A percentile compares a stretch with the other conserved stretches of the same genome.
phyloP scores from a whole-genome alignment of 495 filamentous ascomycete genomes.

The Lentithecium fluviatile region DNA sequence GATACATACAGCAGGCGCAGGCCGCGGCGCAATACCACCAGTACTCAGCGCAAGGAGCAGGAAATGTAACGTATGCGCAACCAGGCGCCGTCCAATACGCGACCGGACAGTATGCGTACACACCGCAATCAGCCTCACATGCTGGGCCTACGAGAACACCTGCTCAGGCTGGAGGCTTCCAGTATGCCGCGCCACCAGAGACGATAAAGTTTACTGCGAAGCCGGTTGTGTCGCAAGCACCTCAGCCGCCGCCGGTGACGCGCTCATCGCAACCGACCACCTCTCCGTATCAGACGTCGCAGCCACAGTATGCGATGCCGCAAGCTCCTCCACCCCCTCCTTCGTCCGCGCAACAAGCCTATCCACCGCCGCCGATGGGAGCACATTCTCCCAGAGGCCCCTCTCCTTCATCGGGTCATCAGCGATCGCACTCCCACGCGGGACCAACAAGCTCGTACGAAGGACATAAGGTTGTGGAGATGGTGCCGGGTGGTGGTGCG shows the following conservation, averaged over 20 bases:
- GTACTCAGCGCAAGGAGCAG: slow-evolving; percentile 12
- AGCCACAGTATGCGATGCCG: slow-evolving; percentile 7
- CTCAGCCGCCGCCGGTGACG: slow-evolving; percentile 18
- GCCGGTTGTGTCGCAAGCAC: slow-evolving; percentile 28
- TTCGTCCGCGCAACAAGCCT: slow-evolving; percentile 4
- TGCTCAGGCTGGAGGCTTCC: slow-evolving; percentile 22
- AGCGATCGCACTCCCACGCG: slow-evolving; percentile 15
- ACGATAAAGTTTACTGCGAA: slow-evolving; percentile 41
- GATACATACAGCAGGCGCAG: slow-evolving; percentile 35
- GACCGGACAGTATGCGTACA: slow-evolving; percentile 19
- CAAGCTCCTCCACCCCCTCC: slow-evolving; percentile 22
- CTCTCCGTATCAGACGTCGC: slow-evolving; percentile 6
- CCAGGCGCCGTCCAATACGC: neutral
- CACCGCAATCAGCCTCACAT: slow-evolving; percentile 19
- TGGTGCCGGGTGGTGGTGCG: slow-evolving; percentile 27
- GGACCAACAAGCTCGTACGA: slow-evolving; percentile 20
- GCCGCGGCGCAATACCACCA: slow-evolving; percentile 27
- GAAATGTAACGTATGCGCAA: slow-evolving; percentile 24
- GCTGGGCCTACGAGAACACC: slow-evolving; percentile 15
- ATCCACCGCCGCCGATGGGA: slow-evolving; percentile 28
- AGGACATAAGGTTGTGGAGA: slow-evolving; percentile 30
- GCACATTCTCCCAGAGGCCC: slow-evolving; percentile 16
- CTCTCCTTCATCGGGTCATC: slow-evolving; percentile 13
- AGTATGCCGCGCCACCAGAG: slow-evolving; percentile 39
- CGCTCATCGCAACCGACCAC: slow-evolving; percentile 14